These are phyloP conservation scores for Boletus mariae DNA, from an alignment of 1,284 basidiomycete species.

Conservation along the genomic window DNA sequence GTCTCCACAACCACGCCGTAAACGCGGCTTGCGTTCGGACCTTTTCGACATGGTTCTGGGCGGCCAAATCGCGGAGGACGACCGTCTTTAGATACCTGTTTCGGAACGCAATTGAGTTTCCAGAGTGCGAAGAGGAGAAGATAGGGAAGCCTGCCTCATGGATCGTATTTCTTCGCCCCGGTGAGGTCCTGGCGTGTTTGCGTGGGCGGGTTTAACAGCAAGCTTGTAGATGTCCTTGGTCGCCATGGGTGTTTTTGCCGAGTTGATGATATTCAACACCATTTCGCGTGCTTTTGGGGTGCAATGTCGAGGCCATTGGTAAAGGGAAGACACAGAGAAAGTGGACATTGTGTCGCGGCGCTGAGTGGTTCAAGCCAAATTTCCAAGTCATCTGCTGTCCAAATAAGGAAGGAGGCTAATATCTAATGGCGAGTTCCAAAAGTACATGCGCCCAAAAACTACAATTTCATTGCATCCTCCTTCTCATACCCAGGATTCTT, in stretches of 20 bases:
- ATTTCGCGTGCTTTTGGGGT: slow-evolving; percentile 24
- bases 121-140: too few species aligned
- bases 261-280: slow-evolving; percentile 16
- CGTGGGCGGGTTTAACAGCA: slow-evolving; percentile 10
- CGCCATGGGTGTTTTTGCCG: slow-evolving; percentile 20
- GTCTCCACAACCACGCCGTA: slow-evolving; percentile 41
- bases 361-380: too few species aligned
- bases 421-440: not conserved
- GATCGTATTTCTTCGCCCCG: slow-evolving; percentile 50
- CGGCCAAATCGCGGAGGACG: slow-evolving; percentile 48
- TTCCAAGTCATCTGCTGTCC: not conserved
- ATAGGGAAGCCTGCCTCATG: slow-evolving; percentile 35
- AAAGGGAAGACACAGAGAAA: slow-evolving; percentile 22
- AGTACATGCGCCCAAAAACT: slow-evolving; percentile 14
- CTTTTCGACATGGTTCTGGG: slow-evolving; percentile 42
- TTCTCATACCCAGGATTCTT: slow-evolving; percentile 85
- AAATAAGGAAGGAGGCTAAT: slow-evolving; percentile 3
- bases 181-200: slow-evolving; percentile 32
- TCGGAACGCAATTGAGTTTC: not conserved
- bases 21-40: slow-evolving; percentile 34
- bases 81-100: slow-evolving; percentile 55
- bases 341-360: slow-evolving; percentile 8
- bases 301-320: slow-evolving; percentile 27
- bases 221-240: slow-evolving; percentile 31
- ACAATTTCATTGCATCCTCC: slow-evolving; percentile 79